These are phyloP conservation scores for Tulasnella sp. DNA, from an alignment of 768 basidiomycete genomes.

Conservation along the genomic window DNA sequence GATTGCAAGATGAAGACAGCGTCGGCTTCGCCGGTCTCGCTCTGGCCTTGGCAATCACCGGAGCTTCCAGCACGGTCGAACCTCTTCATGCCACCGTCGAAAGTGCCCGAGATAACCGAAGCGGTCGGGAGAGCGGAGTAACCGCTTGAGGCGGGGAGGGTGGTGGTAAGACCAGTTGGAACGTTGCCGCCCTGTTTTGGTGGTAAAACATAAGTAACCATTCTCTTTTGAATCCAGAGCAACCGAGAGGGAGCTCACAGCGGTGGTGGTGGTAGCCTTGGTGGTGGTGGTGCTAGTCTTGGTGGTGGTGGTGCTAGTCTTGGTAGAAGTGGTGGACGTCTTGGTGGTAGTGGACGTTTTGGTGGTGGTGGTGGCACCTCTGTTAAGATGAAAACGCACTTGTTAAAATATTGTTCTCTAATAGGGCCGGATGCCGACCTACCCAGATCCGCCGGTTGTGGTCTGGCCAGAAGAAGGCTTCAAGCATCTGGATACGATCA, in stretches of 20 bases:
- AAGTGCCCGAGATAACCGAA: conserved; percentile 18
- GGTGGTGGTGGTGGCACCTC: background rate
- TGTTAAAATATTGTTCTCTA: background rate
- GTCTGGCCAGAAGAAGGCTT: background rate
- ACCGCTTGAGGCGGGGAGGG: conserved; percentile 16
- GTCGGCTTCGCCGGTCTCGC: background rate
- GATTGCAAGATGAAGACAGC: background rate
- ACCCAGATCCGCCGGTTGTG: background rate
- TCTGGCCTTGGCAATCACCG: background rate
- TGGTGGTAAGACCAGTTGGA: conserved; percentile 20
- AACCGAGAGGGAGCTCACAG: background rate
- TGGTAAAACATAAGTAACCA: too few species aligned
- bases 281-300: conserved; percentile 13
- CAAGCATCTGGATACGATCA: background rate
- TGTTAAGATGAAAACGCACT: background rate
- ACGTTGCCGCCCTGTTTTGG: background rate
- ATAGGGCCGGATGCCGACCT: background rate
- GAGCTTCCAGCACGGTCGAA: conserved; percentile 18
- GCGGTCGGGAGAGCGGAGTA: conserved; percentile 19
- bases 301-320: background rate
- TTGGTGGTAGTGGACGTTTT: background rate
- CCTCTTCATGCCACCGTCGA: conserved; percentile 22
- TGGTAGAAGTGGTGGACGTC: background rate
- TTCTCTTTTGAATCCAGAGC: background rate
- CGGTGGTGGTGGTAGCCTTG: conserved; percentile 3